Evolutionary conservation across 257 asterid genomes (phyloP).

Genomic region (Rubia yunnanensis): DNA sequence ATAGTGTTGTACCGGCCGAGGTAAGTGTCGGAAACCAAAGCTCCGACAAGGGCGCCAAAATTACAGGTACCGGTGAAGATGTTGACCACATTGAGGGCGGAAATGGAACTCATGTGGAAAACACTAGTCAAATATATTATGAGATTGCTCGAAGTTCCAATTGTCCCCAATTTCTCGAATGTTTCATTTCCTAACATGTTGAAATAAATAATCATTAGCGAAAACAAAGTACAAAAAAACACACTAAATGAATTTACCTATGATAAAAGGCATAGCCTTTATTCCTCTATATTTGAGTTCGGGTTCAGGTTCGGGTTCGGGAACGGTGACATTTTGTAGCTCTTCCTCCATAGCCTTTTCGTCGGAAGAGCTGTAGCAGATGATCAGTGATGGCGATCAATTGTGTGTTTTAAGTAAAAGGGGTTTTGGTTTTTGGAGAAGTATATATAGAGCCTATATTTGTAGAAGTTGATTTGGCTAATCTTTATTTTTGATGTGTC

Average conservation of each 20-base stretch:
- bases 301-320: background rate
- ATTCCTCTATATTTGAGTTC: slow-evolving; percentile 9
- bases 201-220: too few species aligned
- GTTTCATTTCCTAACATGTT: slow-evolving; percentile 44
- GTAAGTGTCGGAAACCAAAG: slow-evolving; percentile 53
- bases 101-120: slow-evolving; percentile 52
- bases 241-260: background rate
- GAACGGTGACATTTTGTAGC: too few species aligned
- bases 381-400: too few species aligned
- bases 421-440: too few species aligned
- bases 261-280: slow-evolving; percentile 10
- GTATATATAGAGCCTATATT: too few species aligned
- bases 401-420: too few species aligned
- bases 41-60: slow-evolving; percentile 55
- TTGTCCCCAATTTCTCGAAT: slow-evolving; percentile 56
- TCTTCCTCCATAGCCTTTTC: too few species aligned
- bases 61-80: slow-evolving; percentile 65
- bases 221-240: too few species aligned
- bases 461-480: too few species aligned
- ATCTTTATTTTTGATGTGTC: too few species aligned
- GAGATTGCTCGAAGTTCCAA: slow-evolving; percentile 47
- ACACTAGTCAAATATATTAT: slow-evolving; percentile 55
- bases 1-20: slow-evolving; percentile 65
- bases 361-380: too few species aligned
- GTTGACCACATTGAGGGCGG: slow-evolving; percentile 48